Base-by-base conservation (phyloP, 2,329 filamentous ascomycete species). In the Penicillium sp. region DNA sequence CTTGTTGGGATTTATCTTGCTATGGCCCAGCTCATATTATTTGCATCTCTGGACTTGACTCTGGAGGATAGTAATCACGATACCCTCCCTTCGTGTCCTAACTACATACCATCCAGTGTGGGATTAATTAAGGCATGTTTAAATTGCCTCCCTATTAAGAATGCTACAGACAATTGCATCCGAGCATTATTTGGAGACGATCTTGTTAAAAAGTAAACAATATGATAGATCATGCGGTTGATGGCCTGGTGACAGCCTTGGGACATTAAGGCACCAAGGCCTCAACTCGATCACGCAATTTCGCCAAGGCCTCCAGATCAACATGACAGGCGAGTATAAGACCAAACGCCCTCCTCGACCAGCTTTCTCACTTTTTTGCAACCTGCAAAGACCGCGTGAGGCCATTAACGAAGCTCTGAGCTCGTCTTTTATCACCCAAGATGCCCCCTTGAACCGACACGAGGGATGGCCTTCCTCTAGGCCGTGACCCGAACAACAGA, bases 231-330 rank as follows among this genome's bases (percentile, higher is more conserved):
- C 31, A 10, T 31, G 10, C 3, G 14, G 19, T 5, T 22, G 11
- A 10, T 9, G 5, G 40, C 18, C 40, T 40, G 16, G 22, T 43
- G 3, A 19, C 19, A 31, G n/a, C 11, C 39, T 46, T 18, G 46
- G 7, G 40, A 49, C 50, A 57, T 55, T 60, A 39, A 55, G 62
- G 50, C 54, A 55, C 3, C 35, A 19, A 56, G 59, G 59, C 54
- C 6, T 14, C 44, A 54, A 46, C 37, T 53, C 39, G 47, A 74
- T 68, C 71, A 74, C 70, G 72, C 70, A 69, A 74, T 74, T 69
- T 50, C 59, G 72, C 71, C 72, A 74, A 74, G 71, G 37, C 68
- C 55, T 27, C 13, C 54, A 54, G 54, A 62, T 62, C 63, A 55
- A 60, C 64, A 50, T 58, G 56, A 36, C 35, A 33, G 40, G 43